Evolutionary conservation across 2,329 filamentous ascomycete species (phyloP).

Genomic region (Coniochaeta sp.): DNA sequence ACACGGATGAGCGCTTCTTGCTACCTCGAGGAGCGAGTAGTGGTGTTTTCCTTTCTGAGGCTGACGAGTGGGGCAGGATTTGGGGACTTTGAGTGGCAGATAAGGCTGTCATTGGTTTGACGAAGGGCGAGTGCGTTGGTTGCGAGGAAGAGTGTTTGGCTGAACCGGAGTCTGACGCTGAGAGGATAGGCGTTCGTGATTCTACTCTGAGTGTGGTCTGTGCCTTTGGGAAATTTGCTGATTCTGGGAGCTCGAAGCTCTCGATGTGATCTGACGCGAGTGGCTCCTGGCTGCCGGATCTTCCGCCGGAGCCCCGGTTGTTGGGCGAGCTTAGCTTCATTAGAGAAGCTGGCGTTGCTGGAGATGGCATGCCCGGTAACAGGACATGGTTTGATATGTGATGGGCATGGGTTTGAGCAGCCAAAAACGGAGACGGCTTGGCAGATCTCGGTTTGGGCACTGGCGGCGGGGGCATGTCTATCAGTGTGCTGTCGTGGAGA

Average conservation of each 20-base stretch:
- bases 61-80: conserved; percentile 34
- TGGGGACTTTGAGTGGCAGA: conserved; percentile 63
- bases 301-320: conserved; percentile 36
- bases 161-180: conserved; percentile 23
- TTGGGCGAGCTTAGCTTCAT: conserved; percentile 65
- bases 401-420: conserved; percentile 36
- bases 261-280: conserved; percentile 47
- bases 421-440: conserved; percentile 60
- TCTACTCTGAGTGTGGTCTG: conserved; percentile 32
- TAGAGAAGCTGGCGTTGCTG: conserved; percentile 79
- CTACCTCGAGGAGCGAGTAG: conserved; percentile 47
- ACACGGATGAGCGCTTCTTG: conserved; percentile 65
- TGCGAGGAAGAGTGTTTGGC: conserved; percentile 45
- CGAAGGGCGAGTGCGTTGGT: conserved; percentile 39
- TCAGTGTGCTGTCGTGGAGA: conserved; percentile 36
- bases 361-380: conserved; percentile 39
- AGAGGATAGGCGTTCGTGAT: not conserved
- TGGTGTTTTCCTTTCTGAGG: conserved; percentile 45
- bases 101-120: conserved; percentile 27
- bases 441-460: conserved; percentile 59
- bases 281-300: conserved; percentile 27
- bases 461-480: conserved; percentile 56
- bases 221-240: conserved; percentile 43
- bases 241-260: conserved; percentile 64
- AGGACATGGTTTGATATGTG: not conserved